phyloP scores from a whole-genome alignment of 768 basidiomycete genomes.

The Suillus americanus region DNA sequence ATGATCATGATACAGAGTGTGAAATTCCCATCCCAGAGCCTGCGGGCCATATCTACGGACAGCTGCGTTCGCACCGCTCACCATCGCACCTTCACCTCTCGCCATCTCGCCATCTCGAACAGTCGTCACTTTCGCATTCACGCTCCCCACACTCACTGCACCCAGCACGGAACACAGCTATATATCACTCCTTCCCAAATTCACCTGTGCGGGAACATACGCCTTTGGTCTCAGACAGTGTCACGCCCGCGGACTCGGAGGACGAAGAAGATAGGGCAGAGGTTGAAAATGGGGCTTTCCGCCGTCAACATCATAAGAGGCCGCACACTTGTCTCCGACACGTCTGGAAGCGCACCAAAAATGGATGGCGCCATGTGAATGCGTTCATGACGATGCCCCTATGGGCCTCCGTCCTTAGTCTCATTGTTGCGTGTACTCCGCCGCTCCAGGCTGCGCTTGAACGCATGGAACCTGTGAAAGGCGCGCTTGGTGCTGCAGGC shows the following conservation, averaged over 20 bases:
- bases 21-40: neutral
- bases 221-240: neutral
- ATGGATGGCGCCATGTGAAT: neutral
- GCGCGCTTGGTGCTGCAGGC: slow-evolving; percentile 66
- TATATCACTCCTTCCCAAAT: slow-evolving; percentile 70
- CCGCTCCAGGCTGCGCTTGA: slow-evolving; percentile 72
- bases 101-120: neutral
- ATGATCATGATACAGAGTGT: neutral
- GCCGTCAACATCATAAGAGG: slow-evolving; percentile 16
- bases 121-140: neutral
- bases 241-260: slow-evolving; percentile 8
- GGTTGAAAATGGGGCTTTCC: slow-evolving; percentile 11
- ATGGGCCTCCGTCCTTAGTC: slow-evolving; percentile 72
- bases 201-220: slow-evolving; percentile 30
- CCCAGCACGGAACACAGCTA: slow-evolving; percentile 31
- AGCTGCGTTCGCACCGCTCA: neutral
- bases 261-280: slow-evolving; percentile 21
- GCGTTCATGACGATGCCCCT: slow-evolving; percentile 45
- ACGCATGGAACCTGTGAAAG: slow-evolving; percentile 64
- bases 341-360: neutral
- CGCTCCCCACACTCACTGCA: neutral
- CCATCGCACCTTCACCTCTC: neutral
- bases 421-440: slow-evolving; percentile 74
- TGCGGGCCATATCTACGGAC: neutral
- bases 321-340: slow-evolving; percentile 19